Conservation (phyloP, 441 rosid genomes). For the Populus hybrid region DNA sequence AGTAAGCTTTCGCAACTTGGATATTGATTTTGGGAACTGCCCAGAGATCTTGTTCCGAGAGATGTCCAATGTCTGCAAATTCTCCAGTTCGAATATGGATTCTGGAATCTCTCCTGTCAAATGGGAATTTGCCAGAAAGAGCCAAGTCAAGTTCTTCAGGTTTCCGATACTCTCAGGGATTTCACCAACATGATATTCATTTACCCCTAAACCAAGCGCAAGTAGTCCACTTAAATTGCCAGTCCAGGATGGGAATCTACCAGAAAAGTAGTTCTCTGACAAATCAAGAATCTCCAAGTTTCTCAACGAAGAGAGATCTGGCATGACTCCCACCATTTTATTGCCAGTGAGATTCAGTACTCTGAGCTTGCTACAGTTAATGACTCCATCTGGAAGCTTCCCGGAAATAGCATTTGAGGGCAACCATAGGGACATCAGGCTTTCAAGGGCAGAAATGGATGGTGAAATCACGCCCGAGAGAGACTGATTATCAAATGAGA, state of each 20-base stretch:
- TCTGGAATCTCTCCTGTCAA: slow-evolving; percentile 56
- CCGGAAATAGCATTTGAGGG: slow-evolving; percentile 53
- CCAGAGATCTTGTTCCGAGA: slow-evolving; percentile 48
- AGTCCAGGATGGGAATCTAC: slow-evolving; percentile 66
- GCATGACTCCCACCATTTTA: slow-evolving; percentile 47
- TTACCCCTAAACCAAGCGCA: slow-evolving; percentile 47
- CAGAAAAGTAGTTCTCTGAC: slow-evolving; percentile 46
- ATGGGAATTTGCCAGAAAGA: slow-evolving; percentile 38
- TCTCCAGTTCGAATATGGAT: slow-evolving; percentile 39
- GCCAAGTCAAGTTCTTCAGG: slow-evolving; percentile 34
- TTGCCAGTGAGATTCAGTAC: slow-evolving; percentile 60
- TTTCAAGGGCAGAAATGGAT: slow-evolving; percentile 44
- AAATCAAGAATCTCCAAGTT: slow-evolving; percentile 54
- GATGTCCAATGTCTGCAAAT: slow-evolving; percentile 48
- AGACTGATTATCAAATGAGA: slow-evolving; percentile 44
- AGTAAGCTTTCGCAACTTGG: slow-evolving; percentile 42
- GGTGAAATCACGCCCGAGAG: slow-evolving; percentile 68
- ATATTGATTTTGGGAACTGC: slow-evolving; percentile 32
- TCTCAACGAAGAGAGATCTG: slow-evolving; percentile 53
- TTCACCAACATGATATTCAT: slow-evolving; percentile 42
- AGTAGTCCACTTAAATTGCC: slow-evolving; percentile 49
- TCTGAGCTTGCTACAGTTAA: slow-evolving; percentile 43
- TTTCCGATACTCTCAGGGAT: slow-evolving; percentile 60
- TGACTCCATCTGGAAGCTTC: slow-evolving; percentile 47
- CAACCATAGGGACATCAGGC: slow-evolving; percentile 43